Evolutionary conservation across 2,329 filamentous ascomycete genomes (phyloP).

Genomic region (Cladophialophora exuberans): DNA sequence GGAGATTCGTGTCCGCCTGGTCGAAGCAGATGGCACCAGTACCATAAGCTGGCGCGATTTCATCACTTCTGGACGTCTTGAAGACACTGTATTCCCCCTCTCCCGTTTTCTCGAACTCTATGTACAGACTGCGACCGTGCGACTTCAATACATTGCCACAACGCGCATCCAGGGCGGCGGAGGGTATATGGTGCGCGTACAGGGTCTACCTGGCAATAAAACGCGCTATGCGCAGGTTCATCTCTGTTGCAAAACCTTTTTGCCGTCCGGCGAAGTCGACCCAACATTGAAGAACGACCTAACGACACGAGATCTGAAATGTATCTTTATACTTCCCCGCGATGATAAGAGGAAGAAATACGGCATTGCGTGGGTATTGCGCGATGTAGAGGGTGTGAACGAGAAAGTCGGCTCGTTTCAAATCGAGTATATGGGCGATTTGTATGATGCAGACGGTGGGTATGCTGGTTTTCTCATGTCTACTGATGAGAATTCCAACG

Average conservation of each 20-base stretch:
- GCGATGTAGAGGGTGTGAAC: background rate
- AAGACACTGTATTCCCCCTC: background rate
- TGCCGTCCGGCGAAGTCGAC: background rate
- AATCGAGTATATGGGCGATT: background rate
- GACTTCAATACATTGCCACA: background rate
- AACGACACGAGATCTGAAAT: background rate
- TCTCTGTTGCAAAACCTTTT: background rate
- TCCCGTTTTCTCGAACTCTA: background rate
- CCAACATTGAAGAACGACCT: background rate
- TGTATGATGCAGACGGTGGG: background rate
- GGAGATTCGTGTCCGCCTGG: background rate
- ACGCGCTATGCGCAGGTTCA: background rate
- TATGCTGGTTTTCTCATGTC: background rate
- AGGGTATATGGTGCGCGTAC: background rate
- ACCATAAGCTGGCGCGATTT: background rate
- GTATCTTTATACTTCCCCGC: background rate
- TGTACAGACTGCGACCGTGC: background rate
- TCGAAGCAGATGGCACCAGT: background rate
- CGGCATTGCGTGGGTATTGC: background rate
- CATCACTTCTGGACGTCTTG: background rate
- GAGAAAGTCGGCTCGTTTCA: background rate
- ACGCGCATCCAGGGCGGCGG: background rate
- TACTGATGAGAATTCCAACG: too few relatives aligned
- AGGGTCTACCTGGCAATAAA: background rate
- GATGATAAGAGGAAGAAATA: background rate